phyloP scores from a whole-genome alignment of 2,329 filamentous ascomycete species.

The Colletotrichum liaoningense region DNA sequence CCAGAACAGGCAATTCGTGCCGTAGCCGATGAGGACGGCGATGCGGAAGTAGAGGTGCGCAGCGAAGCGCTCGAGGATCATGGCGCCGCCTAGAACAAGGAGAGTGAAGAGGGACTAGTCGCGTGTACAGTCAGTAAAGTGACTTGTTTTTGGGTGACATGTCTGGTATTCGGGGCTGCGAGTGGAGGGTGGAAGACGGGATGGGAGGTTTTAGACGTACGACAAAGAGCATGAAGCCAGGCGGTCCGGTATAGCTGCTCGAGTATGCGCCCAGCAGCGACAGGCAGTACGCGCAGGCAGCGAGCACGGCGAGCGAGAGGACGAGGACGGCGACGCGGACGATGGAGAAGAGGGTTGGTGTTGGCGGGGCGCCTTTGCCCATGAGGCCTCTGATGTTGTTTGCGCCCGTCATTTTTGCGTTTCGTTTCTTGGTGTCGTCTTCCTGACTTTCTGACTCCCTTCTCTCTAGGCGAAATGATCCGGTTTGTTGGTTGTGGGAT shows the following conservation, averaged over 20 bases:
- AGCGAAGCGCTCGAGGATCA: constrained; percentile 49
- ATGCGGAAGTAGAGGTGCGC: constrained; percentile 53
- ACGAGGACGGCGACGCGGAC: constrained; percentile 51
- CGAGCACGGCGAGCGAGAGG: constrained; percentile 53
- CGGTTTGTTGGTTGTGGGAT: neutral
- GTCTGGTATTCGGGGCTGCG: too few relatives aligned
- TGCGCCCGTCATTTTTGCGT: neutral
- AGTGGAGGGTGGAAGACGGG: neutral
- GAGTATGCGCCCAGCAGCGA: constrained; percentile 46
- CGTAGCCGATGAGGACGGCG: constrained; percentile 48
- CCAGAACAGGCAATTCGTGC: constrained; percentile 56
- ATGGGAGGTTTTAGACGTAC: too few relatives aligned
- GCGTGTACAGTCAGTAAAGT: constrained; percentile 2
- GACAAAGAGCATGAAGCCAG: constrained; percentile 59
- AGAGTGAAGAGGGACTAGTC: constrained; percentile 53
- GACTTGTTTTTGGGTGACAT: neutral
- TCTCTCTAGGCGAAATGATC: neutral
- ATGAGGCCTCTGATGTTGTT: constrained; percentile 44
- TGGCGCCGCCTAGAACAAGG: constrained; percentile 52
- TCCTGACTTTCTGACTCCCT: neutral
- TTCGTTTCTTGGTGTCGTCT: neutral
- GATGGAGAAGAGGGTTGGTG: constrained; percentile 50
- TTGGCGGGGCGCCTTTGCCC: constrained; percentile 49
- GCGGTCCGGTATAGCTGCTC: constrained; percentile 45
- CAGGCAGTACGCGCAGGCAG: constrained; percentile 53